Percentiles rank a stretch among this genome's conserved stretches.
These are phyloP conservation scores for Polygonum maritimum DNA, from an alignment of 148 eudicot genomes.

Conservation along the genomic window DNA sequence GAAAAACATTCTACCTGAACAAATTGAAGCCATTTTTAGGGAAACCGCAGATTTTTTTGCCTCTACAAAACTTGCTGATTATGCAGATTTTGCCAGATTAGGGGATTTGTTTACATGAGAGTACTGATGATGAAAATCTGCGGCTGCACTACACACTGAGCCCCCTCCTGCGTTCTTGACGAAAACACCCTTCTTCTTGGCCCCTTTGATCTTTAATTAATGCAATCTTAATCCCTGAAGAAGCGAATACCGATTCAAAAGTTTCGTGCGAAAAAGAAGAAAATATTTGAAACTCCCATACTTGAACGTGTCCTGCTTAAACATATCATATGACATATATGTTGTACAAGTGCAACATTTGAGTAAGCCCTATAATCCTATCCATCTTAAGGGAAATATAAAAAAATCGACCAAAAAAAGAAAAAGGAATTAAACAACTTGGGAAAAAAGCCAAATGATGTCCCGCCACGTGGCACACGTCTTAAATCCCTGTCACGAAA, in stretches of 20 bases:
- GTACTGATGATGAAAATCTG: slow-evolving; percentile 17
- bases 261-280: not conserved
- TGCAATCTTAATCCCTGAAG: slow-evolving; percentile 63
- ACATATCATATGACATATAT: too few relatives aligned
- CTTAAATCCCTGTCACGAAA: not conserved
- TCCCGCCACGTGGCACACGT: too few relatives aligned
- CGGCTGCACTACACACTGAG: slow-evolving; percentile 57
- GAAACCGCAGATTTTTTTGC: not conserved
- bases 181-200: slow-evolving; percentile 33
- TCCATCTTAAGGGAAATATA: too few relatives aligned
- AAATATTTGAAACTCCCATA: too few relatives aligned
- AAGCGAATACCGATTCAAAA: not conserved
- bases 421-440: too few relatives aligned
- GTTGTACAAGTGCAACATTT: too few relatives aligned
- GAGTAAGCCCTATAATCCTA: too few relatives aligned
- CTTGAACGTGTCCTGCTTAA: too few relatives aligned
- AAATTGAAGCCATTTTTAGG: not conserved
- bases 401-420: too few relatives aligned
- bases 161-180: slow-evolving; percentile 45
- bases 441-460: too few relatives aligned
- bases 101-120: not conserved
- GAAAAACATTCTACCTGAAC: too few relatives aligned
- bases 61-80: not conserved
- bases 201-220: slow-evolving; percentile 45
- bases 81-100: not conserved